Percentiles rank a stretch among this genome's conserved stretches.
Evolutionary conservation across 2,329 filamentous ascomycete genomes (phyloP).

Genomic region (Colletotrichum sp.): DNA sequence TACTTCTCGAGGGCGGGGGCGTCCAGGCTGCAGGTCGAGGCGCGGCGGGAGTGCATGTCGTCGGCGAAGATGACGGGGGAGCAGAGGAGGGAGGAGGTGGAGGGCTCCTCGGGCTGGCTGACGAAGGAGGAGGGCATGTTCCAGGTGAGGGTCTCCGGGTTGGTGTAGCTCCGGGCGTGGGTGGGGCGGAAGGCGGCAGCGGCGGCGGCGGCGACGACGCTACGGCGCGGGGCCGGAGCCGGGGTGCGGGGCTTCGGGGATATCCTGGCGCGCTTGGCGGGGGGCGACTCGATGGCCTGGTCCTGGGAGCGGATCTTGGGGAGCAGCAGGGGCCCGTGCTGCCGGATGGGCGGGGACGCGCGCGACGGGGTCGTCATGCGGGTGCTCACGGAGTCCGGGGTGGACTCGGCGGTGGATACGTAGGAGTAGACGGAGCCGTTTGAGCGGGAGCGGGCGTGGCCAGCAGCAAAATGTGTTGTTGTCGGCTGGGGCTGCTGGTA

Average conservation of each 20-base stretch:
- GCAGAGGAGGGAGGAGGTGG: slow-evolving; percentile 61
- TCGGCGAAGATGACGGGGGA: slow-evolving; percentile 66
- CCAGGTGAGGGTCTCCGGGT: slow-evolving; percentile 59
- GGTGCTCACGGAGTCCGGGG: slow-evolving; percentile 70
- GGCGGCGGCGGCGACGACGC: slow-evolving; percentile 15
- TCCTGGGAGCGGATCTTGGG: slow-evolving; percentile 89
- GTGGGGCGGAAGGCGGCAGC: slow-evolving; percentile 44
- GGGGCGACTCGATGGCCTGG: slow-evolving; percentile 67
- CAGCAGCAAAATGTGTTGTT: slow-evolving; percentile 32
- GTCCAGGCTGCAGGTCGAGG: slow-evolving; percentile 73
- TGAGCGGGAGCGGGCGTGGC: slow-evolving; percentile 68
- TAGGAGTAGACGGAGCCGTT: slow-evolving; percentile 72
- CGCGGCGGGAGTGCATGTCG: slow-evolving; percentile 57
- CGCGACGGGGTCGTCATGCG: slow-evolving; percentile 70
- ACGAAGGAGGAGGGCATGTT: slow-evolving; percentile 35
- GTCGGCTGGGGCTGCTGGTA: slow-evolving; percentile 31
- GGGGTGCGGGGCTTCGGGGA: slow-evolving; percentile 45
- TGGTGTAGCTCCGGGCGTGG: slow-evolving; percentile 66
- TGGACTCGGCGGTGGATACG: slow-evolving; percentile 63
- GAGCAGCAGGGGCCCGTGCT: slow-evolving; percentile 80
- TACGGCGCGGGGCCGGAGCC: slow-evolving; percentile 23
- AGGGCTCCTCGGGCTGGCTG: slow-evolving; percentile 26
- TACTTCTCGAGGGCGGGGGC: slow-evolving; percentile 70
- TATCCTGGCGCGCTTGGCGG: slow-evolving; percentile 62
- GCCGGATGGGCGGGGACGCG: slow-evolving; percentile 72